Evolutionary conservation across 495 filamentous ascomycete species (phyloP).

Genomic region (Hypoxylon subgilvum): DNA sequence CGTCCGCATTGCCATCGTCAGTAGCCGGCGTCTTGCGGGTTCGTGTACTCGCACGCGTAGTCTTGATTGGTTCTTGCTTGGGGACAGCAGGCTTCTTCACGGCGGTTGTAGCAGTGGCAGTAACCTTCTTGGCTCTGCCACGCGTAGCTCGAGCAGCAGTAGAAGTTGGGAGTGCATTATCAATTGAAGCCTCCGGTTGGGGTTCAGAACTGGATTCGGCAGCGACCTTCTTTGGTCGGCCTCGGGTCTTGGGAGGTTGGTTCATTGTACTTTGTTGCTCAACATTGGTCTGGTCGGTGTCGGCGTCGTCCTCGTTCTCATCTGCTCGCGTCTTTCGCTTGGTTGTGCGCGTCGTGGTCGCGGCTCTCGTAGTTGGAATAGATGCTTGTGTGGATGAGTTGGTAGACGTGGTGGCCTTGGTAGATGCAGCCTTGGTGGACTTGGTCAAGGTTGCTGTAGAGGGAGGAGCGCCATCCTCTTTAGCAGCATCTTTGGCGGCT

Average conservation of each 20-base stretch:
- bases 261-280: constrained; percentile 36
- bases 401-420: constrained; percentile 26
- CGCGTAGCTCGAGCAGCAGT: constrained; percentile 30
- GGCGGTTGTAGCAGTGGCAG: constrained; percentile 16
- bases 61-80: constrained; percentile 39
- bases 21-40: constrained; percentile 43
- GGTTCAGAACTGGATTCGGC: constrained; percentile 20
- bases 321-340: constrained; percentile 58
- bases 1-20: constrained; percentile 29
- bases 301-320: constrained; percentile 51
- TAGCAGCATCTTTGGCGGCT: constrained; percentile 52
- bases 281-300: constrained; percentile 30
- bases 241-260: constrained; percentile 44
- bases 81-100: not conserved
- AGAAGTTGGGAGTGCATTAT: constrained; percentile 14
- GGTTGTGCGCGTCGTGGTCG: constrained; percentile 20
- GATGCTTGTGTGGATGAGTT: constrained; percentile 30
- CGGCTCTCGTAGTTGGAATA: constrained; percentile 5
- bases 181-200: constrained; percentile 24
- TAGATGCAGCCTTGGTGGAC: constrained; percentile 35
- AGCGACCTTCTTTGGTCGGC: constrained; percentile 53
- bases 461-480: constrained; percentile 41
- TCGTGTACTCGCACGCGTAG: constrained; percentile 42
- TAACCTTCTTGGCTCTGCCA: constrained; percentile 29
- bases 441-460: constrained; percentile 50